A percentile compares a stretch with the other conserved stretches of the same genome.
phyloP scores from a whole-genome alignment of 208 protist species.

The Leptomonas pyrrhocoris region DNA sequence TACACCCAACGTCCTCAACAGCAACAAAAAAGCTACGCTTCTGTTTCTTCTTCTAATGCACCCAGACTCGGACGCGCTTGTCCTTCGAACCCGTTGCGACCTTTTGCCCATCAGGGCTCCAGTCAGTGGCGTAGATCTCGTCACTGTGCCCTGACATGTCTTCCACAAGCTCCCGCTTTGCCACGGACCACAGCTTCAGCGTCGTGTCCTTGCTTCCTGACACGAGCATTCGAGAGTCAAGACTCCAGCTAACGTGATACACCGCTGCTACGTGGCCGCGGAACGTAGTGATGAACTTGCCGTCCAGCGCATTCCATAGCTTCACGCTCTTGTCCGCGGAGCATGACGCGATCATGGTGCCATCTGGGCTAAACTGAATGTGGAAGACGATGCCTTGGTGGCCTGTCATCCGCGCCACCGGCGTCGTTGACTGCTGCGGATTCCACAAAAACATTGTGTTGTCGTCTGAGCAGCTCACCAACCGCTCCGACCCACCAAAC shows the following conservation, averaged over 20 bases:
- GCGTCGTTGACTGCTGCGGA: slow-evolving; percentile 82
- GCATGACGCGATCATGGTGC: slow-evolving; percentile 95
- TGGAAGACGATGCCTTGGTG: slow-evolving; percentile 95
- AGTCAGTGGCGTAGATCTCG: slow-evolving; percentile 97
- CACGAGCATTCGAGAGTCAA: slow-evolving; percentile 95
- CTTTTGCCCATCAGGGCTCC: slow-evolving; percentile 96
- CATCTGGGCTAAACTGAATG: slow-evolving; percentile 97
- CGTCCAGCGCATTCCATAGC: slow-evolving; percentile 94
- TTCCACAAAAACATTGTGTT: slow-evolving; percentile 98
- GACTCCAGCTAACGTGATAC: slow-evolving; percentile 97
- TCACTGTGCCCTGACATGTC: slow-evolving; percentile 98
- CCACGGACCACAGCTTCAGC: slow-evolving; percentile 96
- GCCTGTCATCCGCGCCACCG: slow-evolving; percentile 92
- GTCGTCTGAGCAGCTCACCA: slow-evolving; percentile 97
- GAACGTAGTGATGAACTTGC: slow-evolving; percentile 94
- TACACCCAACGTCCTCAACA: no score
- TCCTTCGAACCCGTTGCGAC: slow-evolving; percentile 97
- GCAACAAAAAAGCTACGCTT: background rate
- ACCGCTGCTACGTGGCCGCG: slow-evolving; percentile 97
- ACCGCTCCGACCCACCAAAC: slow-evolving; percentile 78
- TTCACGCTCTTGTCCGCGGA: slow-evolving; percentile 99
- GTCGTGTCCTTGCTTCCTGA: slow-evolving; percentile 97
- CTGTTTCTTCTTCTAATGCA: slow-evolving; percentile 52
- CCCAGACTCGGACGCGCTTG: slow-evolving; percentile 92
- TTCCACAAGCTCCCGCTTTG: slow-evolving; percentile 90